Evolutionary conservation across 179 eudicot genomes (phyloP).

Genomic region (Silene coronaria): DNA sequence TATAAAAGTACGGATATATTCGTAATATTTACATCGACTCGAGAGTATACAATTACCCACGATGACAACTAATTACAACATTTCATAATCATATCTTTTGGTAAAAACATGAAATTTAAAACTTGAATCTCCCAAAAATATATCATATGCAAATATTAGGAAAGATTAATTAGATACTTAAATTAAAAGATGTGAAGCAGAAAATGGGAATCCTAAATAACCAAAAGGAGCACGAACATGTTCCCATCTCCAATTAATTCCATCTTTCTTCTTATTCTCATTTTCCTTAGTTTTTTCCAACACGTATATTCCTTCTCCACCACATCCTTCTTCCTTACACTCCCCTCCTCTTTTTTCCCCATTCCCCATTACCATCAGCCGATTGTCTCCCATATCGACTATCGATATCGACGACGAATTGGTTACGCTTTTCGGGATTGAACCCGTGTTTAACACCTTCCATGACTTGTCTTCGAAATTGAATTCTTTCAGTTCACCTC

Average conservation of each 20-base stretch:
- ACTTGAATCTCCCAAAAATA: too few species aligned
- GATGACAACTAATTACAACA: too few species aligned
- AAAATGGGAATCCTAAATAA: constrained; percentile 34
- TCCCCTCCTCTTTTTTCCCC: constrained; percentile 16
- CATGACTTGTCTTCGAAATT: constrained; percentile 28
- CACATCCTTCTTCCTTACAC: constrained; percentile 12
- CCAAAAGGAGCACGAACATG: constrained; percentile 25
- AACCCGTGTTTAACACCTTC: constrained; percentile 13
- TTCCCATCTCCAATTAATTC: constrained; percentile 18
- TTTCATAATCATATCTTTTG: too few species aligned
- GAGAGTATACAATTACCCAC: too few species aligned
- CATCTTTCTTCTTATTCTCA: not conserved
- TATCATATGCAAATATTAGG: too few species aligned
- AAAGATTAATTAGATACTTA: not conserved
- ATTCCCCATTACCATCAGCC: constrained; percentile 28
- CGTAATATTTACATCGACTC: too few species aligned
- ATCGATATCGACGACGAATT: constrained; percentile 16
- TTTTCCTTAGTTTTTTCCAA: constrained; percentile 14
- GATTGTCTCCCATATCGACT: constrained; percentile 1
- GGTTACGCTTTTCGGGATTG: constrained; percentile 8
- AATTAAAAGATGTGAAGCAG: constrained; percentile 27
- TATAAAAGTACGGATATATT: too few species aligned
- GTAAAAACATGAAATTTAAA: too few species aligned
- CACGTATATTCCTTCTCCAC: constrained; percentile 27
- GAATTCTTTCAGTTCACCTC: constrained; percentile 23